A percentile compares a stretch with the other conserved stretches of the same genome.
Evolutionary conservation across 805 yeast species (phyloP).

Genomic region (Saturnispora quitensis): DNA sequence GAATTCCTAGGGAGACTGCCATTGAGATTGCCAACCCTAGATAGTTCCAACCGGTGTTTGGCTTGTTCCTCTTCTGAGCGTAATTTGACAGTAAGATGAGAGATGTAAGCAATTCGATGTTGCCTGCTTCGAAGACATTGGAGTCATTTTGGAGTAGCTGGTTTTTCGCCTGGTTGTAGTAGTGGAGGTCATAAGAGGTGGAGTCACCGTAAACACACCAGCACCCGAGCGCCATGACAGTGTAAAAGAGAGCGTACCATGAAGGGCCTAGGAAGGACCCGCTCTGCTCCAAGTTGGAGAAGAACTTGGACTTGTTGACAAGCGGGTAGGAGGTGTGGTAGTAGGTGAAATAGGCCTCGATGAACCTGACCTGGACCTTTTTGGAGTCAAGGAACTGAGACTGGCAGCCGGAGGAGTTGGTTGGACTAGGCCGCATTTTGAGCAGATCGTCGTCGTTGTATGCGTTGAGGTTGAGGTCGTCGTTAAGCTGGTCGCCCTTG

Average conservation of each 20-base stretch:
- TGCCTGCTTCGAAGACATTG: slow-evolving; percentile 51
- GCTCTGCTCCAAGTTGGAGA: slow-evolving; percentile 23
- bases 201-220: slow-evolving; percentile 55
- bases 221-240: slow-evolving; percentile 58
- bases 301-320: slow-evolving; percentile 44
- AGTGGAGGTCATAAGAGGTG: slow-evolving; percentile 42
- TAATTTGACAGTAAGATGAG: slow-evolving; percentile 48
- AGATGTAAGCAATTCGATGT: slow-evolving; percentile 44
- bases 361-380: slow-evolving; percentile 14
- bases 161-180: slow-evolving; percentile 45
- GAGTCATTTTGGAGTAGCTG: slow-evolving; percentile 28
- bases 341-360: slow-evolving; percentile 40
- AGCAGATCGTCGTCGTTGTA: not conserved
- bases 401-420: not conserved
- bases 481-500: slow-evolving; percentile 27
- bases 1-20: slow-evolving; percentile 58
- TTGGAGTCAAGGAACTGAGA: not conserved
- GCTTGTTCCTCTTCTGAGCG: slow-evolving; percentile 54
- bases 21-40: slow-evolving; percentile 55
- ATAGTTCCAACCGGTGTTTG: slow-evolving; percentile 62
- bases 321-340: slow-evolving; percentile 59
- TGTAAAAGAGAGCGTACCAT: slow-evolving; percentile 44
- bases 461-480: slow-evolving; percentile 10
- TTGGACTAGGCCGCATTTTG: not conserved
- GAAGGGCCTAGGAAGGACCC: not conserved